These are phyloP conservation scores for Linum usitatissimum DNA, from an alignment of 345 rosid species.

Conservation along the genomic window DNA sequence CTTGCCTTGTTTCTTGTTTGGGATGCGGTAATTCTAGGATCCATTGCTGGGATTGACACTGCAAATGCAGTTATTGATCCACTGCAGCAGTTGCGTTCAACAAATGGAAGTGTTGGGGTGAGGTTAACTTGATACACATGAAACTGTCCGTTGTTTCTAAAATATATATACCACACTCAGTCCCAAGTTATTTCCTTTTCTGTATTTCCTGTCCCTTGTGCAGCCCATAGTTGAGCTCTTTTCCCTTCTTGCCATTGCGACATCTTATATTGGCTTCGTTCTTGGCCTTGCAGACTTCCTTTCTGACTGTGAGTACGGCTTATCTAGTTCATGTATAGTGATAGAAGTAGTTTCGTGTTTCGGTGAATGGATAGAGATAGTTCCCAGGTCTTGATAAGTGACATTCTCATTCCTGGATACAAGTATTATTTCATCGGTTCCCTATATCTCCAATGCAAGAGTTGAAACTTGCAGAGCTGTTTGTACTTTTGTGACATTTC, in stretches of 20 bases:
- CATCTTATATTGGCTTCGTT: slow-evolving; percentile 82
- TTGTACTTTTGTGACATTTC: no score
- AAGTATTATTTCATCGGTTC: no score
- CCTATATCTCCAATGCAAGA: no score
- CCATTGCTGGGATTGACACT: slow-evolving; percentile 35
- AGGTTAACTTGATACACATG: slow-evolving; percentile 18
- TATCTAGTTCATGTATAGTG: background rate
- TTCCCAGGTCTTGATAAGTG: background rate
- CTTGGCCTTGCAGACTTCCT: slow-evolving; percentile 83
- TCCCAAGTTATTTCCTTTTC: slow-evolving; percentile 8
- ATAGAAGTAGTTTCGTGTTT: no score
- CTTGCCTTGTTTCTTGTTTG: slow-evolving; percentile 82
- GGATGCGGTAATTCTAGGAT: slow-evolving; percentile 81
- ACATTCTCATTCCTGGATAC: background rate
- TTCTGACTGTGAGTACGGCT: slow-evolving; percentile 62
- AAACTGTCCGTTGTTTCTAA: slow-evolving; percentile 5
- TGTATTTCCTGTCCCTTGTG: slow-evolving; percentile 13
- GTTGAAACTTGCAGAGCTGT: no score
- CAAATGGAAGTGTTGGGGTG: slow-evolving; percentile 65
- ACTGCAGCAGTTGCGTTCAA: slow-evolving; percentile 56
- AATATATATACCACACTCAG: slow-evolving; percentile 1
- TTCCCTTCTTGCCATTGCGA: slow-evolving; percentile 81
- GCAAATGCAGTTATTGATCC: slow-evolving; percentile 54
- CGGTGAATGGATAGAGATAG: background rate
- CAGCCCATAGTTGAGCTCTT: slow-evolving; percentile 80